Percentiles rank a stretch among this genome's conserved stretches.
phyloP scores from a whole-genome alignment of 73 alveolate genomes.

The Paramecium caudatum region DNA sequence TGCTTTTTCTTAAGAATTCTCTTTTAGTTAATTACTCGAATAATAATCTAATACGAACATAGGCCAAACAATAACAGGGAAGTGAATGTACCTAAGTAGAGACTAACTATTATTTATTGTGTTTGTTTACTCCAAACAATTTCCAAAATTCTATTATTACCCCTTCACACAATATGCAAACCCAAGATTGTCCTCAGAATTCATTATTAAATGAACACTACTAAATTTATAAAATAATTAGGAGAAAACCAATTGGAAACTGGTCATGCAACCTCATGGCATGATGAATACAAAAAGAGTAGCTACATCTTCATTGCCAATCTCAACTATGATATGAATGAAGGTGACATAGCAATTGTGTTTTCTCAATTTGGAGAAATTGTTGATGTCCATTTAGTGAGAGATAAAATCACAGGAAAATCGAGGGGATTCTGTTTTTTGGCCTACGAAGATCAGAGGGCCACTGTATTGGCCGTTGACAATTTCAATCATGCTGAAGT shows the following conservation, averaged over 20 bases:
- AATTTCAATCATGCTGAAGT: constrained; percentile 94
- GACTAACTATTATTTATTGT: constrained; percentile 7
- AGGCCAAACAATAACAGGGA: constrained; percentile 10
- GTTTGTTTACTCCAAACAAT: constrained; percentile 27
- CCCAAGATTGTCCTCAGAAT: background rate
- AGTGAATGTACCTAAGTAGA: constrained; percentile 15
- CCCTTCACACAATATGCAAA: constrained; percentile 1
- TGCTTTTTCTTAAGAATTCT: constrained; percentile 14
- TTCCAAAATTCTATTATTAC: background rate
- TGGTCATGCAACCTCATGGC: background rate
- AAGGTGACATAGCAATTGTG: constrained; percentile 98
- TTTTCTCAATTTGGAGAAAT: constrained; percentile 96
- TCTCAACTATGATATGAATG: constrained; percentile 94
- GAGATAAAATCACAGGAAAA: constrained; percentile 97
- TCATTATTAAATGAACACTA: constrained; percentile 39
- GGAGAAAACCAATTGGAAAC: background rate
- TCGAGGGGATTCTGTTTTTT: constrained; percentile 95
- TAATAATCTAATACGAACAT: background rate
- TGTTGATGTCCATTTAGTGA: constrained; percentile 92
- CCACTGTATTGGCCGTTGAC: constrained; percentile 98
- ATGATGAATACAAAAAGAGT: background rate
- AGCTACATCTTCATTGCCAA: background rate
- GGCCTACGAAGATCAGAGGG: constrained; percentile 96
- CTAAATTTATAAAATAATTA: background rate
- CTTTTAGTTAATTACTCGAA: background rate